Base-by-base conservation (phyloP, 2,329 filamentous ascomycete species). In the Orbilia blumenaviensis region DNA sequence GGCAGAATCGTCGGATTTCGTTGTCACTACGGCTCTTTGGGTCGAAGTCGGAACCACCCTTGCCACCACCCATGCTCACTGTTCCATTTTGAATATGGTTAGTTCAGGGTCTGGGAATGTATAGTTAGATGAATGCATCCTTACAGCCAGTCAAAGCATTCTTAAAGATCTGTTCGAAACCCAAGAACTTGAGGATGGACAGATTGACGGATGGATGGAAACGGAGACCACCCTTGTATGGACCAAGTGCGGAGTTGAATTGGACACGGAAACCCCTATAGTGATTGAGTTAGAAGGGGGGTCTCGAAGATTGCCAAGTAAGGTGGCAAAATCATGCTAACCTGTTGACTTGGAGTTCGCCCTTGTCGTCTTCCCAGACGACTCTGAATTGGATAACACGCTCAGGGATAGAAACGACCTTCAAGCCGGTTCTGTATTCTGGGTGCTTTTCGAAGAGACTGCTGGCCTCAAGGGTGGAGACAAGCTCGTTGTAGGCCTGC, bases 111-210 rank as follows among this genome's bases (percentile, higher is more conserved):
- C 23, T 12, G 56, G 32, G 60, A 44, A 23, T 68, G 52, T 66
- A 71, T 32, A 12, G 42, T 23, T 21, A 46, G 44, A 18, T 25
- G 54, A 60, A 48, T 74, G 89, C 10, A 56, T n/a, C 92, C n/a
- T 87, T 86, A 94, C 91, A 86, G 82, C 95, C 95, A 78, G 95
- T 98, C 80, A 98, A 87, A 80, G 95, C 95, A 92, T 98, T 98
- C 89, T 98, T 98, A 89, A 98, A 98, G 86, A 94, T 96, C 87
- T 98, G 95, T 89, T 99, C 95, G 82, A 98, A 98, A 79, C 94
- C 95, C 82, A 99, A 88, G 86, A 98, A 98, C 87, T 99, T 99
- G 81, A 99, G 89, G 82, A 91, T 89, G 78, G 88, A 89, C 82
- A 91, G 84, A 84, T 91, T 95, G 84, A 95, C 92, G 9, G 90